A percentile compares a stretch with the other conserved stretches of the same genome.
phyloP scores from a whole-genome alignment of 23 red algal genomes.

The Pyropia haitanensis region DNA sequence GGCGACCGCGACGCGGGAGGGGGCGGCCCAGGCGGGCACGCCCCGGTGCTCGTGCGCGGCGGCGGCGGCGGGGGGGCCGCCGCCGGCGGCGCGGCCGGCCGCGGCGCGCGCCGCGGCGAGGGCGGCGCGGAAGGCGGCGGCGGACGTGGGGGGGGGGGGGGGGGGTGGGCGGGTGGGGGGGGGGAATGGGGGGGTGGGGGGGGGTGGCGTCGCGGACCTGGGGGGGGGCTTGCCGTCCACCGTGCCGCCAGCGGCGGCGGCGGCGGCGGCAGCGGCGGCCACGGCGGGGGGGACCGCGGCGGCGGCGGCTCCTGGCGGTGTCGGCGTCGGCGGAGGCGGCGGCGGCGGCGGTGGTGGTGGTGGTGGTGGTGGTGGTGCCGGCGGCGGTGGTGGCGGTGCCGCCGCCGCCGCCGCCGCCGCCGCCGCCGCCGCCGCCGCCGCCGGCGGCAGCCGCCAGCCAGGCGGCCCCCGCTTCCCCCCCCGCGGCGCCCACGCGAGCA shows the following conservation, averaged over 20 bases:
- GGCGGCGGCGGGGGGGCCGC: no score
- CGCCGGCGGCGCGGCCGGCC: no score
- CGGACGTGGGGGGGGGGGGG: no score
- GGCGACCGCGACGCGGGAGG: no score
- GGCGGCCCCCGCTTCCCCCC: no score
- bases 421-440: background rate
- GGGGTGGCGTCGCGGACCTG: background rate
- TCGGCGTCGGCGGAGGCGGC: background rate
- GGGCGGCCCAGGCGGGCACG: no score
- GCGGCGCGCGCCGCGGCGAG: no score
- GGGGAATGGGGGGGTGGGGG: background rate
- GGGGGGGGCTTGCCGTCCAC: background rate
- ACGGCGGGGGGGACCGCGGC: background rate
- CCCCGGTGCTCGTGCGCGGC: no score
- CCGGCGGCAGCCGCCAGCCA: background rate
- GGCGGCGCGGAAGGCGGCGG: no score
- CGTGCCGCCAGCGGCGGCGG: background rate
- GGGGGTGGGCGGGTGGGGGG: no score
- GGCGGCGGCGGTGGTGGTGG: background rate
- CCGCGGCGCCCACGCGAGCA: no score
- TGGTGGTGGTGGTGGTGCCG: background rate
- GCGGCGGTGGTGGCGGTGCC: background rate
- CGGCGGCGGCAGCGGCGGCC: background rate
- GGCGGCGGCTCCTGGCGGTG: background rate
- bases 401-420: background rate